These are phyloP conservation scores for Inga oerstediana DNA, from an alignment of 306 rosid species.

Conservation along the genomic window DNA sequence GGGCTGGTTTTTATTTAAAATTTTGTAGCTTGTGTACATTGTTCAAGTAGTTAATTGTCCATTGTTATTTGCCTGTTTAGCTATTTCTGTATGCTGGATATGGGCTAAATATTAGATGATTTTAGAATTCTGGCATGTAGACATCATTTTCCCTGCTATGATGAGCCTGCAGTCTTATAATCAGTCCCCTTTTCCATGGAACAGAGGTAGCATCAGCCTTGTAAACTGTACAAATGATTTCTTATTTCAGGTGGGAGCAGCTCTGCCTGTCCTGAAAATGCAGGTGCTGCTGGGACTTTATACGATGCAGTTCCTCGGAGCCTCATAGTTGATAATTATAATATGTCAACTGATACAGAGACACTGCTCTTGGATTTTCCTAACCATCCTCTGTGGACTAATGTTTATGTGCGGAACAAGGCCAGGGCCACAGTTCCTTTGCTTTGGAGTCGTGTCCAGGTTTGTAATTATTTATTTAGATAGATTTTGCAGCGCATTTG, in stretches of 20 bases:
- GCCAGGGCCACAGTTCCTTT: constrained; percentile 97
- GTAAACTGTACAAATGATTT: constrained; percentile 32
- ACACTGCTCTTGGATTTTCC: constrained; percentile 97
- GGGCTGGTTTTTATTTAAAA: not conserved
- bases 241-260: constrained; percentile 83
- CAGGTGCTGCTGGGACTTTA: constrained; percentile 97
- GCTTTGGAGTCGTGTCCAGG: constrained; percentile 99
- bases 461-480: constrained; percentile 41
- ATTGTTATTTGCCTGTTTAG: not conserved
- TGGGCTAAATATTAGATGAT: constrained; percentile 5
- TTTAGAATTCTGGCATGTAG: constrained; percentile 21
- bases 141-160: constrained; percentile 8
- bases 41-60: not conserved
- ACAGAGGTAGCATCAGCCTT: not conserved
- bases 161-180: constrained; percentile 19
- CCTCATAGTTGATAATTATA: constrained; percentile 75
- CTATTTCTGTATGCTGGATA: not conserved
- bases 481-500: not conserved
- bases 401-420: constrained; percentile 84
- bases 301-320: constrained; percentile 97
- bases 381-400: constrained; percentile 93
- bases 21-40: not conserved
- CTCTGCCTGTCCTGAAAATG: constrained; percentile 78
- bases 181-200: not conserved
- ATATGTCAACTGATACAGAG: constrained; percentile 87